Base-by-base conservation (phyloP, 345 rosid species). In the Gynandropsis gynandra region DNA sequence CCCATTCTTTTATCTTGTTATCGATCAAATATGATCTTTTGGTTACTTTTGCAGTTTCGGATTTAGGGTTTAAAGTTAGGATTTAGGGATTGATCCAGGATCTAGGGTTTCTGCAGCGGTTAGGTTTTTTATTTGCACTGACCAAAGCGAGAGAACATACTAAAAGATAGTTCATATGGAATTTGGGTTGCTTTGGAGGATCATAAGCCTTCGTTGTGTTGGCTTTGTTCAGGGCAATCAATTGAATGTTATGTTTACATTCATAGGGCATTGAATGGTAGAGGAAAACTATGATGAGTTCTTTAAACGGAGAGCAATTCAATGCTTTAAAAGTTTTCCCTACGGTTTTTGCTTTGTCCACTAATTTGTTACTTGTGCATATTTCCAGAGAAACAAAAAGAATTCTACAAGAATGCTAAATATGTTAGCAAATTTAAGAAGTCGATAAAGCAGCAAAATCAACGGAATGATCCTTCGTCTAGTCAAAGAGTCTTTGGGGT, bases 361-460 rank as follows among this genome's bases (percentile, higher is more conserved):
- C 9, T 48, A 5, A 47, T 0, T 40, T 8, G 7, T 35, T 5
- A 8, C 1, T 20, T 18, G 33, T 18, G 21, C 17, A 4, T 54
- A 15, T 18, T 8, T 20, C 20, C 74, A 84, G 96, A 87, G 68
- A 74, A 79, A 68, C 76, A 75, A 29, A 79, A 73, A 42, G 98
- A 87, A 34, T 82, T 80, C 65, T 87, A 81, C 58, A 82, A 80
- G 74, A 89, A 86, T 70, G 97, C 88, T 0, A 89, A 86, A 67
- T 68, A 53, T 52, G 78, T 86, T 33, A 76, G 76, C 72, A 81
- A 78, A 78, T 90, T 72, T 52, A 77, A 68, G 76, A 80, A 76
- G 65, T 55, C 71, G 40, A 15, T 55, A 15, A 80, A 81, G 77
- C 79, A 68, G 40, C 60, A 72, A 17, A 62, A 32, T 55, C 72